These are phyloP conservation scores for Gossypium trilobum DNA, from an alignment of 441 rosid species.

Conservation along the genomic window DNA sequence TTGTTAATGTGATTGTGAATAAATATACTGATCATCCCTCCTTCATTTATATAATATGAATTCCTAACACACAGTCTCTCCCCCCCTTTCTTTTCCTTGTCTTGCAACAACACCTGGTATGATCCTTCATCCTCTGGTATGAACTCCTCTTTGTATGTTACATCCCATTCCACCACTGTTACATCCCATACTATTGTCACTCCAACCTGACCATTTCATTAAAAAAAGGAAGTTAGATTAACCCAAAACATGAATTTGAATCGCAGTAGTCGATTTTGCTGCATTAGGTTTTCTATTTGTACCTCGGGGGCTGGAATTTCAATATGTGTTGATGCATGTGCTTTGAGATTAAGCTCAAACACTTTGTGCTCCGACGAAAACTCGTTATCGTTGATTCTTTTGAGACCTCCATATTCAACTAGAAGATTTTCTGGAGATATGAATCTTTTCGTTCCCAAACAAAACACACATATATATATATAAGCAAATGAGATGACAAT, in stretches of 20 bases:
- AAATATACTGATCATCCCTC: slow-evolving; percentile 41
- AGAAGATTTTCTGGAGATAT: slow-evolving; percentile 43
- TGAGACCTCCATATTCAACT: slow-evolving; percentile 48
- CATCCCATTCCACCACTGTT: slow-evolving; percentile 48
- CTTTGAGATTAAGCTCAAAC: slow-evolving; percentile 24
- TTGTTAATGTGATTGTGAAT: slow-evolving; percentile 30
- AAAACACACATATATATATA: neutral
- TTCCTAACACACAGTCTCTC: slow-evolving; percentile 29
- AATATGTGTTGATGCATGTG: slow-evolving; percentile 23
- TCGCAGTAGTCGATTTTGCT: neutral
- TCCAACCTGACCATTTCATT: slow-evolving; percentile 26
- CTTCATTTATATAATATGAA: slow-evolving; percentile 45
- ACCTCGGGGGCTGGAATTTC: slow-evolving; percentile 37
- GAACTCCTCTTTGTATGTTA: slow-evolving; percentile 43
- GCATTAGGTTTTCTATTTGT: neutral
- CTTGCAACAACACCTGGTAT: slow-evolving; percentile 30
- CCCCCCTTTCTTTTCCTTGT: slow-evolving; percentile 24
- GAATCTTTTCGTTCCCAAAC: slow-evolving; percentile 26
- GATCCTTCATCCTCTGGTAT: slow-evolving; percentile 57
- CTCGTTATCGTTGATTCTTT: slow-evolving; percentile 36
- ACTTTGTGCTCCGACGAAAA: slow-evolving; percentile 31
- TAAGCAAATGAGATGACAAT: neutral
- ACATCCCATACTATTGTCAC: slow-evolving; percentile 43
- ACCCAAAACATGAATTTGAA: neutral
- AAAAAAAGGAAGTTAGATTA: neutral